These are phyloP conservation scores for Paraurostyla sp. DNA, from an alignment of 73 alveolate genomes.

Conservation along the genomic window DNA sequence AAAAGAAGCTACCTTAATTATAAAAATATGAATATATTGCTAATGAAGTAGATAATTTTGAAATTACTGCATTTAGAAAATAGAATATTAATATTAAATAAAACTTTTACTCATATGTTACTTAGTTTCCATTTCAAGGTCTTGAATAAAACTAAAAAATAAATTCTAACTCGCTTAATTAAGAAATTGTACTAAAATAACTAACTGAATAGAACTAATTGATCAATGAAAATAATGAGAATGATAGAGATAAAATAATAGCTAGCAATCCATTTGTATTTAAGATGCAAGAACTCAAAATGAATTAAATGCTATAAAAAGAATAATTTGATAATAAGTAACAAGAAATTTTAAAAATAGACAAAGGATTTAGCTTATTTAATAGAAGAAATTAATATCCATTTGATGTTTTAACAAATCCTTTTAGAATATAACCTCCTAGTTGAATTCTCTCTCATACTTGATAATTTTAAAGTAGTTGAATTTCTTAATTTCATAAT, in stretches of 20 bases:
- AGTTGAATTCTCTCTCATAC: too few species aligned
- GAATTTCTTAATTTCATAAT: too few species aligned
- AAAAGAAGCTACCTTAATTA: not conserved
- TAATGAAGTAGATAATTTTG: not conserved
- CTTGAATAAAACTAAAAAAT: not conserved
- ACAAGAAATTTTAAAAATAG: not conserved
- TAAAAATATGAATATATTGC: conserved; percentile 24
- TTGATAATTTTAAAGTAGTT: too few species aligned
- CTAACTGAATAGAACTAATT: not conserved
- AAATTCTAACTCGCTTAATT: not conserved
- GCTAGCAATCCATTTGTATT: conserved; percentile 30
- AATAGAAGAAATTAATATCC: conserved; percentile 41
- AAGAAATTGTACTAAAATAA: not conserved
- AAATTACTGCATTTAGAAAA: conserved; percentile 25
- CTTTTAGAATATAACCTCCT: conserved; percentile 10
- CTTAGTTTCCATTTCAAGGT: conserved; percentile 39
- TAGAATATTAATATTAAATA: not conserved
- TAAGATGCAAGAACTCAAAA: conserved; percentile 14
- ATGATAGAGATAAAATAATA: not conserved
- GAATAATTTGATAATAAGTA: not conserved
- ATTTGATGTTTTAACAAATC: conserved; percentile 17
- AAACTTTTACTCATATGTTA: not conserved
- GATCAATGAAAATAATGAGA: not conserved
- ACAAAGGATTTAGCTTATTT: conserved; percentile 33
- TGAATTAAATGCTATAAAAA: not conserved